Evolutionary conservation across 306 rosid genomes (phyloP).

Genomic region (Lathyrus aphaca): DNA sequence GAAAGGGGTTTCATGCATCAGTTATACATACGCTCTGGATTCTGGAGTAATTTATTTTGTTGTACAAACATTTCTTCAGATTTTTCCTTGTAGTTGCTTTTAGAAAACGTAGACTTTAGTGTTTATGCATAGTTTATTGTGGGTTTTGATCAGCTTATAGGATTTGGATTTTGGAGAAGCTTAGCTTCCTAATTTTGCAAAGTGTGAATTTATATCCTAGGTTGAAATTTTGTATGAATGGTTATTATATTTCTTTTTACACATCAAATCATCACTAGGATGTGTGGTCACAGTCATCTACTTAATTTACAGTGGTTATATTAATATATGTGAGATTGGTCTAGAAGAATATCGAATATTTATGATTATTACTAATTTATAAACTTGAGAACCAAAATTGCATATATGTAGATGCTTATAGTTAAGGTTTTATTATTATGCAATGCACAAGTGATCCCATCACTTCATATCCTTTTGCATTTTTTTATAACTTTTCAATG

Average conservation of each 20-base stretch:
- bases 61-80: conserved; percentile 51
- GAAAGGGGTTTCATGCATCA: conserved; percentile 32
- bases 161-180: conserved; percentile 21
- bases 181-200: conserved; percentile 41
- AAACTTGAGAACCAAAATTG: not conserved
- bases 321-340: not conserved
- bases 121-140: conserved; percentile 38
- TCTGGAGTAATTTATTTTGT: conserved; percentile 44
- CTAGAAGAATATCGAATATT: not conserved
- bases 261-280: conserved; percentile 4
- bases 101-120: conserved; percentile 43
- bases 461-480: conserved; percentile 13
- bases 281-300: conserved; percentile 11
- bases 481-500: not conserved
- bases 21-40: conserved; percentile 42
- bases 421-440: conserved; percentile 12
- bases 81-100: conserved; percentile 2
- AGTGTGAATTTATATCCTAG: conserved; percentile 49
- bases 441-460: not conserved
- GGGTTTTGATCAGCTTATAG: conserved; percentile 42
- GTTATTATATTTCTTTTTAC: conserved; percentile 39
- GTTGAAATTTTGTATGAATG: conserved; percentile 53
- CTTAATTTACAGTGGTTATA: conserved; percentile 5
- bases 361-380: not conserved
- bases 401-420: too few species aligned